These are phyloP conservation scores for Penicillium pulvis DNA, from an alignment of 495 filamentous ascomycete genomes.

Conservation along the genomic window DNA sequence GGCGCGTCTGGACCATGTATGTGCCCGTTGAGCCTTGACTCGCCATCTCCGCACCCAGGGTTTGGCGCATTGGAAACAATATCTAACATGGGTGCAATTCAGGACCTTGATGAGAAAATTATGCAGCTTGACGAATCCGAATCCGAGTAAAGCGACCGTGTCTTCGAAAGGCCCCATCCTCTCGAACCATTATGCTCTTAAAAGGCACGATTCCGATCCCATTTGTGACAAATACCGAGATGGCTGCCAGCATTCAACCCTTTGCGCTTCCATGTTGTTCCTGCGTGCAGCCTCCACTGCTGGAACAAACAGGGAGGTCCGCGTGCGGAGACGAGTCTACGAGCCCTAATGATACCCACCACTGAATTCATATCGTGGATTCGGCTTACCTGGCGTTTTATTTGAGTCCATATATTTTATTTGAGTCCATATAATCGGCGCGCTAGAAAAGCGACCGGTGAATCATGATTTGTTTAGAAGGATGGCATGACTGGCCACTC, in stretches of 20 bases:
- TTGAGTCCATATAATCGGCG: background rate
- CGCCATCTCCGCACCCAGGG: background rate
- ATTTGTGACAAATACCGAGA: background rate
- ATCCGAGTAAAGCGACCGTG: constrained; percentile 37
- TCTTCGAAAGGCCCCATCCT: background rate
- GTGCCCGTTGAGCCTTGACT: constrained; percentile 15
- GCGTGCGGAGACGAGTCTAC: background rate
- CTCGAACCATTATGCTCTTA: background rate
- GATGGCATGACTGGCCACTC: too few species aligned
- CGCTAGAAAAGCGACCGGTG: too few species aligned
- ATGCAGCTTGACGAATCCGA: constrained; percentile 56
- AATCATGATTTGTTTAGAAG: too few species aligned
- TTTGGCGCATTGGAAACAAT: background rate
- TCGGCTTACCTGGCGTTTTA: background rate
- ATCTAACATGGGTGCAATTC: constrained; percentile 3
- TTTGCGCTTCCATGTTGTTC: background rate
- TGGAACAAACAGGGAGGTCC: background rate
- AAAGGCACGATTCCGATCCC: background rate
- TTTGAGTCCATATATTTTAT: background rate
- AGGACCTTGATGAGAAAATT: constrained; percentile 58
- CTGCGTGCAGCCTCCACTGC: background rate
- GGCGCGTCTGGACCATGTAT: constrained; percentile 61
- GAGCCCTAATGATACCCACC: background rate
- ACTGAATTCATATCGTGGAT: background rate
- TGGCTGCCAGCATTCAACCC: background rate